Evolutionary conservation across 1,284 basidiomycete genomes (phyloP).

Genomic region (Trichosporon sp.): DNA sequence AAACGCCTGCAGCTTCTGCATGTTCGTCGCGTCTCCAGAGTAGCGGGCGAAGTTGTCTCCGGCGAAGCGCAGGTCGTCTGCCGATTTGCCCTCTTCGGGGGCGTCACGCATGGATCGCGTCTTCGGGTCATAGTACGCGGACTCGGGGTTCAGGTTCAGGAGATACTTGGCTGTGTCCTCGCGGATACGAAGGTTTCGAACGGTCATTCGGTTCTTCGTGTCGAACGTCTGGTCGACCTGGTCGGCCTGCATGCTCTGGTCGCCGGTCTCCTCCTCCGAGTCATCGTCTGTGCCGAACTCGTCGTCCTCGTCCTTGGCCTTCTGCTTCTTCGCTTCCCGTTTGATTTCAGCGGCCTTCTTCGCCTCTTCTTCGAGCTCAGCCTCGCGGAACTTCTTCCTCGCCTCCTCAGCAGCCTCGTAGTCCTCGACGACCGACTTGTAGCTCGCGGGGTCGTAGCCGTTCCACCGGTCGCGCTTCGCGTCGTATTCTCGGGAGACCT

Average conservation of each 20-base stretch:
- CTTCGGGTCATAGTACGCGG: constrained; percentile 99
- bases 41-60: constrained; percentile 93
- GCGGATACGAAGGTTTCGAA: constrained; percentile 95
- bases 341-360: constrained; percentile 72
- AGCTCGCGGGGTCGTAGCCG: constrained; percentile 86
- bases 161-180: constrained; percentile 99
- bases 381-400: constrained; percentile 82
- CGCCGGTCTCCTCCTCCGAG: constrained; percentile 79
- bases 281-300: constrained; percentile 84
- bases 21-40: constrained; percentile 84
- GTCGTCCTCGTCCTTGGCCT: constrained; percentile 63
- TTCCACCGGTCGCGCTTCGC: constrained; percentile 98
- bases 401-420: constrained; percentile 90
- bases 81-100: constrained; percentile 66
- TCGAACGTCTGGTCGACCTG: constrained; percentile 97
- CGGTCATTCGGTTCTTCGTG: constrained; percentile 95
- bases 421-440: constrained; percentile 84
- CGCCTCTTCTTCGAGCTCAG: constrained; percentile 93
- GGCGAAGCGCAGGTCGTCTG: constrained; percentile 87
- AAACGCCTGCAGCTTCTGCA: constrained; percentile 89
- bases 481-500: constrained; percentile 77
- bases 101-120: constrained; percentile 99
- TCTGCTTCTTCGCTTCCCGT: constrained; percentile 77
- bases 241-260: constrained; percentile 93
- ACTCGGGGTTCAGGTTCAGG: constrained; percentile 90